Evolutionary conservation across 345 rosid species (phyloP).

Genomic region (Bretschneidera sinensis): DNA sequence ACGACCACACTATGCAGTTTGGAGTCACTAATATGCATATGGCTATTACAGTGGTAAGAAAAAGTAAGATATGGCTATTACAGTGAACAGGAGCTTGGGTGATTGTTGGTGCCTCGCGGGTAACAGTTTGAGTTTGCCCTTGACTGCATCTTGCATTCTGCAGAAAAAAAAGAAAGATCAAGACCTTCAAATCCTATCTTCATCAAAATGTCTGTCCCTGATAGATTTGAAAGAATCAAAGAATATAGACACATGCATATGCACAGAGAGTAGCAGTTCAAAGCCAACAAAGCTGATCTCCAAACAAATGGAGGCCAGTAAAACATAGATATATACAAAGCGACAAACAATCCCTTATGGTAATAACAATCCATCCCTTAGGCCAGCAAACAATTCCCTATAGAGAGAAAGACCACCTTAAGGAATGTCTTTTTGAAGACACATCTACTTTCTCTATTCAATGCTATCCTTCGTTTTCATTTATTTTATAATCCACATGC

Average conservation of each 20-base stretch:
- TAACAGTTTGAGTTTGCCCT: conserved; percentile 83
- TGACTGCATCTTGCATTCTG: conserved; percentile 66
- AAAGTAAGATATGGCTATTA: conserved; percentile 21
- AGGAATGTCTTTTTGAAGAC: too few relatives aligned
- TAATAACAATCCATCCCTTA: too few relatives aligned
- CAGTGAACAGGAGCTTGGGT: conserved; percentile 84
- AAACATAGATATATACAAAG: too few relatives aligned
- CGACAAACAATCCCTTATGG: too few relatives aligned
- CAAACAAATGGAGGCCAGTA: too few relatives aligned
- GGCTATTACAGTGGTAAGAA: neutral
- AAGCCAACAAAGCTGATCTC: neutral
- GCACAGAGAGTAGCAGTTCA: neutral
- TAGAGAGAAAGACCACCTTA: too few relatives aligned
- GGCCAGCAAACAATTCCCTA: too few relatives aligned
- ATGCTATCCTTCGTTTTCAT: too few relatives aligned
- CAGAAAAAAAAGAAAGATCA: conserved; percentile 16
- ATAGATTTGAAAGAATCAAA: neutral
- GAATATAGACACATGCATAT: neutral
- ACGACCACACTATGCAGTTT: too few relatives aligned
- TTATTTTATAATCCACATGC: too few relatives aligned
- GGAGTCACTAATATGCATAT: too few relatives aligned
- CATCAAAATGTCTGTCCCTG: neutral
- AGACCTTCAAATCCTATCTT: conserved; percentile 1
- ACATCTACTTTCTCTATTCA: too few relatives aligned
- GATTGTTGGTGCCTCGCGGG: conserved; percentile 70